Evolutionary conservation across 2,329 filamentous ascomycete species (phyloP), one percentile per base, ranked within the genome.

Genomic region (Fusarium heterosporum): DNA sequence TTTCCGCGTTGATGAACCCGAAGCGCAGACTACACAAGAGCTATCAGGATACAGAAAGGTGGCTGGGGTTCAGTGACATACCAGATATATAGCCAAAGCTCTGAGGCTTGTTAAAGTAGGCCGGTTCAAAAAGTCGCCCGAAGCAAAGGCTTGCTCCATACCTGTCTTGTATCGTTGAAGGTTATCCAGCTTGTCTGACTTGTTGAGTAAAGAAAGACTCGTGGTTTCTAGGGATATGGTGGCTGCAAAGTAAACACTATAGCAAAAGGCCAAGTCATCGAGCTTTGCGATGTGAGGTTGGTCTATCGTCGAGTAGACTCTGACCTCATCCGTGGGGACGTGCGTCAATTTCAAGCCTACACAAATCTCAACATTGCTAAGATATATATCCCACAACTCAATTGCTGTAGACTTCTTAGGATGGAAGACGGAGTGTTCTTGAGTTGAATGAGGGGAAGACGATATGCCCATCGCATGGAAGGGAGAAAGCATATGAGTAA

Each of bases 251-350:
- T 45, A 60, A 6, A 60, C 34, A 3, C 43, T 38, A 7, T 39
- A 59, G 30, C 57, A 60, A 26, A 58, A 51, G 6, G 43, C 43
- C 8, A 60, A 30, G 16, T 60, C 53, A 1, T 60, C 53, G 1
- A 34, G 12, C 2, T 19, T 26, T 4, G 32, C 45, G 12, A 3
- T 19, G 1, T 2, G 3, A 5, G 45, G 53, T 1, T 58, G 8
- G 11, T 13, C n/a, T 6, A 60, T 60, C 1, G 57, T 16, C 3
- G 54, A 36, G 9, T 60, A 60, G 9, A 58, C 26, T 3, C 12
- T 51, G 14, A 51, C n/a, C 13, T 60, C 45, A 25, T 60, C 57
- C 3, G 32, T 58, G 1, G 53, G 53, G 4, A 41, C 16, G 14
- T 60, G 53, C 1, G 47, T 38, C 8, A 60, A 13, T 26, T 49